These are phyloP conservation scores for Boletus coffeatus DNA, from an alignment of 1,284 basidiomycete species.

Conservation along the genomic window DNA sequence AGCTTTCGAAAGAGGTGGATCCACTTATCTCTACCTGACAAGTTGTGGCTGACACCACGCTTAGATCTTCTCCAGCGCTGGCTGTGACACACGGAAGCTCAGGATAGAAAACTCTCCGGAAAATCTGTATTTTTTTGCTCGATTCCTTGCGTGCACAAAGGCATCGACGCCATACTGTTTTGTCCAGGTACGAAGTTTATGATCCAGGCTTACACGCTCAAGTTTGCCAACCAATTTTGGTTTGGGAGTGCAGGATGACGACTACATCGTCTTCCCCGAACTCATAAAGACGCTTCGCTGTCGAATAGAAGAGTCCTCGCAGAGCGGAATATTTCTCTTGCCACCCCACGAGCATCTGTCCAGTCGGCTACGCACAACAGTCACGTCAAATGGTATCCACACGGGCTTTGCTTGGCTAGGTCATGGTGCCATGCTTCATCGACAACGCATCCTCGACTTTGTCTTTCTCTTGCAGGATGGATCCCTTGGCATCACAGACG, in stretches of 20 bases:
- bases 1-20: slow-evolving; percentile 38
- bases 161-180: slow-evolving; percentile 53
- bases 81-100: slow-evolving; percentile 42
- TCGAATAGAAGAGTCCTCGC: slow-evolving; percentile 30
- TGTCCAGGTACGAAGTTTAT: slow-evolving; percentile 43
- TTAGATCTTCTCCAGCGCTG: slow-evolving; percentile 43
- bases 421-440: slow-evolving; percentile 51
- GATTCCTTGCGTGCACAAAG: slow-evolving; percentile 55
- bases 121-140: slow-evolving; percentile 61
- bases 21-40: neutral
- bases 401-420: slow-evolving; percentile 66
- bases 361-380: slow-evolving; percentile 38
- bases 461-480: slow-evolving; percentile 39
- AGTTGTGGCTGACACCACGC: neutral
- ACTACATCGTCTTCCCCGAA: slow-evolving; percentile 56
- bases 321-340: slow-evolving; percentile 44
- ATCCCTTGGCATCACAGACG: slow-evolving; percentile 39
- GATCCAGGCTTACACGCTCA: neutral
- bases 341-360: slow-evolving; percentile 59
- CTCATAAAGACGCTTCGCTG: slow-evolving; percentile 46
- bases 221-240: slow-evolving; percentile 1
- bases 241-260: slow-evolving; percentile 49
- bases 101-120: slow-evolving; percentile 51
- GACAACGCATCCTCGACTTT: slow-evolving; percentile 42
- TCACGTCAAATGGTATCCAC: slow-evolving; percentile 35